Percentiles rank a stretch among this genome's conserved stretches.
Conservation (phyloP, 2,329 filamentous ascomycete genomes). For the Cladosporium sp. region DNA sequence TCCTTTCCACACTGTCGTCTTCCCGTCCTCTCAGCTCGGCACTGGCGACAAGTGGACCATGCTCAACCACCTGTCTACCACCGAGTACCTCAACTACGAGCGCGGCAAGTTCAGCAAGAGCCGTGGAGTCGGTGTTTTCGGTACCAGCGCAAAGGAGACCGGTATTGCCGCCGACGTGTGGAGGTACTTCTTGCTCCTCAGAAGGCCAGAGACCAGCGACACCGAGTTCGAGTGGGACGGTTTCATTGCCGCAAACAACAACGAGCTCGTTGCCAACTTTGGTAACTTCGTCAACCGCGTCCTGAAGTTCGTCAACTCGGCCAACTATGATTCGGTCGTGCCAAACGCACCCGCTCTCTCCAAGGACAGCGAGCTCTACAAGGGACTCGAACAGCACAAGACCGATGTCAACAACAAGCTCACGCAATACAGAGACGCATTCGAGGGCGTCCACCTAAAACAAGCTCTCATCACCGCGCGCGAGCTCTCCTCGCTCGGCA, state of each 20-base stretch:
- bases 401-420: slow-evolving; percentile 66
- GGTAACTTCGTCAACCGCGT: slow-evolving; percentile 61
- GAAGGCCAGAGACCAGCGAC: slow-evolving; percentile 81
- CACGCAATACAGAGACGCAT: slow-evolving; percentile 64
- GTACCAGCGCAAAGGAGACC: slow-evolving; percentile 83
- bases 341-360: slow-evolving; percentile 44
- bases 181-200: slow-evolving; percentile 85
- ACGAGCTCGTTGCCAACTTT: slow-evolving; percentile 75
- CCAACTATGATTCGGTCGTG: slow-evolving; percentile 66
- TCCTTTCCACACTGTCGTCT: slow-evolving; percentile 86
- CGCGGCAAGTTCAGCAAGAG: slow-evolving; percentile 92
- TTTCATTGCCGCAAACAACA: slow-evolving; percentile 85
- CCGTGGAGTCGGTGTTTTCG: slow-evolving; percentile 85
- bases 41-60: slow-evolving; percentile 85
- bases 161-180: slow-evolving; percentile 85
- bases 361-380: slow-evolving; percentile 29
- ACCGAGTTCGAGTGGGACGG: slow-evolving; percentile 87
- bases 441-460: slow-evolving; percentile 72
- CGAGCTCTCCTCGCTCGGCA: slow-evolving; percentile 64
- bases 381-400: slow-evolving; percentile 44
- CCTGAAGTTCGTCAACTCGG: slow-evolving; percentile 70
- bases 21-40: slow-evolving; percentile 83
- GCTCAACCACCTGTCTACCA: slow-evolving; percentile 83
- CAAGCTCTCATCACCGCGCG: slow-evolving; percentile 65
- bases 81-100: slow-evolving; percentile 87